These are phyloP conservation scores for Synchytrium microbalum DNA, from an alignment of 371 early-diverging fungal genomes.

Conservation along the genomic window DNA sequence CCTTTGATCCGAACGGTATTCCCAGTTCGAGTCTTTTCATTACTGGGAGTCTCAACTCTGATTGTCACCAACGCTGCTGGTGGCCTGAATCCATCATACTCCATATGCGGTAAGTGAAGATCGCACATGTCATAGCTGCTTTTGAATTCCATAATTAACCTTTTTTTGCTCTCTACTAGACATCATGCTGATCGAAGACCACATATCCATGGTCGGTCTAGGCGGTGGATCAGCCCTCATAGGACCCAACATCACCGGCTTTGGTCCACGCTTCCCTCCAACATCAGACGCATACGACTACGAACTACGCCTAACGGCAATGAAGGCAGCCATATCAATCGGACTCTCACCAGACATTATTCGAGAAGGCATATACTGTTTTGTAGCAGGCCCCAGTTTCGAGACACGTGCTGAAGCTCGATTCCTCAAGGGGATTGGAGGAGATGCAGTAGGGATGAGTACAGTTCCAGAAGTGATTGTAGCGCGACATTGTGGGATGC, in stretches of 20 bases:
- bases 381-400: conserved; percentile 84
- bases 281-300: conserved; percentile 84
- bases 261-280: conserved; percentile 91
- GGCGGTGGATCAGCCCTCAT: conserved; percentile 73
- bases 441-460: conserved; percentile 91
- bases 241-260: conserved; percentile 72
- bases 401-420: conserved; percentile 88
- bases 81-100: conserved; percentile 65
- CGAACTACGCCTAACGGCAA: conserved; percentile 56
- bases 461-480: conserved; percentile 94
- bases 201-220: conserved; percentile 76
- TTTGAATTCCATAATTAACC: no score
- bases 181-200: conserved; percentile 82
- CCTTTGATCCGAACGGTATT: conserved; percentile 66
- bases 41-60: conserved; percentile 70
- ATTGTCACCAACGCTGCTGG: conserved; percentile 93
- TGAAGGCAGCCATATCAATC: conserved; percentile 20
- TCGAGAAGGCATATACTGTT: conserved; percentile 76
- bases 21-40: conserved; percentile 81
- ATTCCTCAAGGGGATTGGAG: conserved; percentile 62
- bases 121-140: no score
- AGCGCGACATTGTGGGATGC: conserved; percentile 83
- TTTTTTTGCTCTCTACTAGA: no score
- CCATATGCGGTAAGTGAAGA: no score
- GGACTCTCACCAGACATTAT: conserved; percentile 14